These are phyloP conservation scores for Lactuca saligna DNA, from an alignment of 129 eudicot species.

Conservation along the genomic window DNA sequence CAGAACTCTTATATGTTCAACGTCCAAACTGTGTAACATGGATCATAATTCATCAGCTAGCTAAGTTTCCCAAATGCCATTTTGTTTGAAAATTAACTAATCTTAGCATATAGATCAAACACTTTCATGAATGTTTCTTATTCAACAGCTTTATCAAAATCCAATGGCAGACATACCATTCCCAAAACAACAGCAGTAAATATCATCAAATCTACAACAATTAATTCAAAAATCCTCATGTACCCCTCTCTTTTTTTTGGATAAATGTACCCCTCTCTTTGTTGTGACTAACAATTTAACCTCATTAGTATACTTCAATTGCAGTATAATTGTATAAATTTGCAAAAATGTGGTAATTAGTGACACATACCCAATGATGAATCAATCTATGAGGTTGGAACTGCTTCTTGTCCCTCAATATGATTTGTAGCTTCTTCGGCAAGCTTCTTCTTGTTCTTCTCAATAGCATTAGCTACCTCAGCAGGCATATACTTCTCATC, in stretches of 20 bases:
- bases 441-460: conserved; percentile 73
- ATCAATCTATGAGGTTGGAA: conserved; percentile 17
- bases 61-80: conserved; percentile 6
- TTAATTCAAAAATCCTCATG: conserved; percentile 19
- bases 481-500: conserved; percentile 99
- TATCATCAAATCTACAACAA: conserved; percentile 28
- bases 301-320: conserved; percentile 24
- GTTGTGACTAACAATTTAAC: conserved; percentile 13
- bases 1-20: neutral
- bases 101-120: conserved; percentile 6
- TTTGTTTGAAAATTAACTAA: neutral
- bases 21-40: conserved; percentile 13
- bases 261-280: conserved; percentile 21
- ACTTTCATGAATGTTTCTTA: conserved; percentile 35
- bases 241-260: conserved; percentile 24
- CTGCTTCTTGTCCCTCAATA: conserved; percentile 26
- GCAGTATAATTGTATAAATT: conserved; percentile 19
- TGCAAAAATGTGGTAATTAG: conserved; percentile 10
- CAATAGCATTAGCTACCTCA: conserved; percentile 81
- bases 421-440: conserved; percentile 33
- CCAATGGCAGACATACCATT: conserved; percentile 27
- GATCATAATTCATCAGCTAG: conserved; percentile 4
- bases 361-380: conserved; percentile 24
- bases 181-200: conserved; percentile 28
- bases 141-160: conserved; percentile 28